A percentile compares a stretch with the other conserved stretches of the same genome.
These are phyloP conservation scores for Ceratocystis colombiana DNA, from an alignment of 2,329 filamentous ascomycete genomes.

Conservation along the genomic window DNA sequence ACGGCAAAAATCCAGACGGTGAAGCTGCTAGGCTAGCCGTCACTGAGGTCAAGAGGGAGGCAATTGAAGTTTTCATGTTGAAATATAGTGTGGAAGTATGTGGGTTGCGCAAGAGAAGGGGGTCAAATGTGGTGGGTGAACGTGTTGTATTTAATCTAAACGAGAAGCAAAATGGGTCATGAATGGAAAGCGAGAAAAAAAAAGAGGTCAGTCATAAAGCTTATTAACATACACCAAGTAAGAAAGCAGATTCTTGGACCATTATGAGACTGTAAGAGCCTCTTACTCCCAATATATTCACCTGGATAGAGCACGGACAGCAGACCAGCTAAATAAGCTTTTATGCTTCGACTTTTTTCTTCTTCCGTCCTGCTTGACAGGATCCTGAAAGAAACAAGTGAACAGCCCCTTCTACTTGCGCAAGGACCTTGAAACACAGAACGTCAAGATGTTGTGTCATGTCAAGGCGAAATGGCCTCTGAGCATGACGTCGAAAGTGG, in stretches of 20 bases:
- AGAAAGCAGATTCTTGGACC: neutral
- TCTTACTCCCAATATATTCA: neutral
- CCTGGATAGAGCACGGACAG: neutral
- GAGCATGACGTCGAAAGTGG: slow-evolving; percentile 15
- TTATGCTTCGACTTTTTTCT: neutral
- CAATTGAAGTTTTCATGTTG: slow-evolving; percentile 30
- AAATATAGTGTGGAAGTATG: neutral
- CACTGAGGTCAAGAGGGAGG: slow-evolving; percentile 31
- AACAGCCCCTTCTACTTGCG: neutral
- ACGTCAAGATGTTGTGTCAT: slow-evolving; percentile 9
- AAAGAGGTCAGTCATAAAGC: neutral
- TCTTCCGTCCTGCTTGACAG: neutral
- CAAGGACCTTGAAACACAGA: slow-evolving; percentile 11
- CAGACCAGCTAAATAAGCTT: neutral
- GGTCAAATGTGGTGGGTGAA: neutral
- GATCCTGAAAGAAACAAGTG: neutral
- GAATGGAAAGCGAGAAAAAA: slow-evolving; percentile 14
- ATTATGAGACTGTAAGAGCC: neutral
- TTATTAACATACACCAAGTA: neutral
- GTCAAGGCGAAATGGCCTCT: neutral
- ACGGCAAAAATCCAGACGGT: slow-evolving; percentile 36
- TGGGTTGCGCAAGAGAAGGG: neutral
- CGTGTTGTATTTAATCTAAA: neutral
- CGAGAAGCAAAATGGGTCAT: slow-evolving; percentile 14
- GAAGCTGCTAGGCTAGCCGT: slow-evolving; percentile 35